Conservation (phyloP, 23 red algal species). For the Agarophyton chilense region DNA sequence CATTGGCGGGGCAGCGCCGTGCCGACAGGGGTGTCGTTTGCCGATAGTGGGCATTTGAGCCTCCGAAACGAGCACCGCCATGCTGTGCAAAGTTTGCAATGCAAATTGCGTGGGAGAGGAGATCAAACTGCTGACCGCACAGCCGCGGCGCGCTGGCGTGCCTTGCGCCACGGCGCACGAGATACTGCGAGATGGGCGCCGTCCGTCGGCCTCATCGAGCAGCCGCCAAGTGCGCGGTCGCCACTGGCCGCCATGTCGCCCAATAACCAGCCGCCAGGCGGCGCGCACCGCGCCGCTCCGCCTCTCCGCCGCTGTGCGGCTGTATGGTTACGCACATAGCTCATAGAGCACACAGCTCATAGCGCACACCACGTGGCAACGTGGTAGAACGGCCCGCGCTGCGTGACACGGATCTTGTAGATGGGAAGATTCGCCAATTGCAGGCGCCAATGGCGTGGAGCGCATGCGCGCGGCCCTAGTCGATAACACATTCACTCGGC, state of each 20-base stretch:
- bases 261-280: neutral
- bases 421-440: neutral
- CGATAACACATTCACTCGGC: too few species aligned
- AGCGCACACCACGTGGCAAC: neutral
- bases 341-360: neutral
- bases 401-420: slow-evolving; percentile 10
- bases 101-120: too few species aligned
- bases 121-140: too few species aligned
- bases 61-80: too few species aligned
- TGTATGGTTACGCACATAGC: neutral
- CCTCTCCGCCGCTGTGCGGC: neutral
- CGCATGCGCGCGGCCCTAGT: neutral
- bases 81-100: too few species aligned
- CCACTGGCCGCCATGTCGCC: neutral
- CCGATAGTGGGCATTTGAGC: too few species aligned
- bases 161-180: too few species aligned
- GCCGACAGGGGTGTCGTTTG: neutral
- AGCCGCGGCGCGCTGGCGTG: too few species aligned
- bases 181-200: too few species aligned
- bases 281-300: neutral
- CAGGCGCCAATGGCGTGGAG: neutral
- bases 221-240: neutral
- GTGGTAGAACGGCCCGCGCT: neutral
- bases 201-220: neutral
- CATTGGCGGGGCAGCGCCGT: neutral